phyloP scores from a whole-genome alignment of 352 stramenopile genomes.

The Pythium phragmiticola region DNA sequence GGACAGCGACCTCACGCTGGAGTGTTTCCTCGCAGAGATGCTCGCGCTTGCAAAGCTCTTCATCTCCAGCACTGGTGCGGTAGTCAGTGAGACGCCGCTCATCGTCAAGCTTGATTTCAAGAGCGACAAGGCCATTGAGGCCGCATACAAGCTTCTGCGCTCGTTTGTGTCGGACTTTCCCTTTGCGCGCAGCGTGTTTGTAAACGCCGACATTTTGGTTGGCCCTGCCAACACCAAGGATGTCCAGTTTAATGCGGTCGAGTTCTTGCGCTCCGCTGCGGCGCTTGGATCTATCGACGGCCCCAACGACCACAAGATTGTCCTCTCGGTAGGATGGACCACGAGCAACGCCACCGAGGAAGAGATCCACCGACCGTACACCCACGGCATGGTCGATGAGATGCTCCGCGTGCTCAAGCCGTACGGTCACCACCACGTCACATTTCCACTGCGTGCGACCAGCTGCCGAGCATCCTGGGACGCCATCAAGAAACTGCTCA shows the following conservation, averaged over 20 bases:
- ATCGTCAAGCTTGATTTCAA: conserved; percentile 82
- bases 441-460: conserved; percentile 64
- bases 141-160: conserved; percentile 30
- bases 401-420: conserved; percentile 52
- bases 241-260: conserved; percentile 41
- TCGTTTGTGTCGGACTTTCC: conserved; percentile 47
- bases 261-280: conserved; percentile 44
- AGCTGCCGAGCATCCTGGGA: conserved; percentile 57
- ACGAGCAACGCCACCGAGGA: conserved; percentile 54
- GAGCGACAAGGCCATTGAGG: conserved; percentile 47
- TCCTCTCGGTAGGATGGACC: conserved; percentile 74
- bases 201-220: conserved; percentile 69
- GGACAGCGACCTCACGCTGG: conserved; percentile 50
- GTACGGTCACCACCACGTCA: conserved; percentile 49
- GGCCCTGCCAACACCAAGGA: conserved; percentile 44
- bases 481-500: conserved; percentile 43
- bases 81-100: conserved; percentile 31
- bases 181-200: conserved; percentile 51
- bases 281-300: conserved; percentile 33
- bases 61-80: neutral
- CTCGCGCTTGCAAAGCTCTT: conserved; percentile 29
- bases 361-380: conserved; percentile 53
- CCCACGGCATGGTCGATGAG: conserved; percentile 47
- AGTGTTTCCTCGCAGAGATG: conserved; percentile 51
- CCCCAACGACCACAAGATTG: conserved; percentile 52